Evolutionary conservation across 163 green algal species (phyloP), one percentile per base, ranked within the genome.

Genomic region (Picocystis sp.): DNA sequence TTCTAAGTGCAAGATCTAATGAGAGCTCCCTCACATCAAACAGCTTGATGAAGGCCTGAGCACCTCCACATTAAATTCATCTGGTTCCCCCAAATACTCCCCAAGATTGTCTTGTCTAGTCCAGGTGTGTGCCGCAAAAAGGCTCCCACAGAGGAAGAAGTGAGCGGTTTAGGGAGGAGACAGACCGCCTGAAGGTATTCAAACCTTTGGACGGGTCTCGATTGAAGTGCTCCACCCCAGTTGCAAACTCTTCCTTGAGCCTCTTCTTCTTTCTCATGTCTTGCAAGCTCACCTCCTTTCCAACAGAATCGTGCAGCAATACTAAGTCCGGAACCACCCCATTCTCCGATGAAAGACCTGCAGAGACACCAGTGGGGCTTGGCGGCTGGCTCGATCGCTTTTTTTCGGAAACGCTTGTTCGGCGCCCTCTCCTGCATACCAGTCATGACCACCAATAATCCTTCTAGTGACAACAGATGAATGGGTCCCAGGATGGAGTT

Each of bases 181-280:
- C 44, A 11, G 11, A 60, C 58, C 14, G 61, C 58, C 65, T 83
- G 67, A 52, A 86, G 56, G 48, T 74, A 89, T 60, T 86, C 49
- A 17, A 81, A 3, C 83, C 83, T 68, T 94, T 94, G 56, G 92
- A 93, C 38, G 71, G 67, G 63, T 95, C 81, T 15, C 79, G 73
- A 61, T 98, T 98, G 73, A 95, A 98, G 61, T 94, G 87, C 50
- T 96, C 87, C 15, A 79, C 82, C 1, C 82, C 87, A 0, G 90
- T 58, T 2, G 73, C 58, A 24, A 94, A 71, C 43, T 76, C 71
- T 11, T 56, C 69, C 61, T 96, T 96, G 9, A 90, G 52, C n/a
- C 66, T 63, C 61, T 81, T 86, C 55, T 86, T 76, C 49, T 64
- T 33, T 2, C 70, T 55, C 12, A 80, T 55, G 1, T 43, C 19